A percentile compares a stretch with the other conserved stretches of the same genome.
phyloP scores from a whole-genome alignment of 805 yeast genomes.

The Barnettozyma vustinii region DNA sequence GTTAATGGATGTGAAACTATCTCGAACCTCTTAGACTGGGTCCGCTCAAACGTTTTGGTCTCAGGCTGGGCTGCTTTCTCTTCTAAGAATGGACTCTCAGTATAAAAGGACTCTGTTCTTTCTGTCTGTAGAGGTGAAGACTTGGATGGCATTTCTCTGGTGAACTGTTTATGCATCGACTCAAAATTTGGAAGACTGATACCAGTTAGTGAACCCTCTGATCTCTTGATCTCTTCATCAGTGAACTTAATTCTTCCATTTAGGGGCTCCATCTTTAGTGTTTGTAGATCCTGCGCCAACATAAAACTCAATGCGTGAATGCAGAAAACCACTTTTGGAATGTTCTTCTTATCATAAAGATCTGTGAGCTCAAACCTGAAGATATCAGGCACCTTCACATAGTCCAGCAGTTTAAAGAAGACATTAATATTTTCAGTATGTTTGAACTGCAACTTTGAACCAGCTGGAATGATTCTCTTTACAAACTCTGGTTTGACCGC shows the following conservation, averaged over 20 bases:
- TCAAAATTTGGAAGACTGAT: constrained; percentile 74
- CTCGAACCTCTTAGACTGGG: neutral
- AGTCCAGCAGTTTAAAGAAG: constrained; percentile 66
- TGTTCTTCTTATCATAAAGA: constrained; percentile 82
- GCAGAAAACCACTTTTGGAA: constrained; percentile 92
- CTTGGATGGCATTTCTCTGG: constrained; percentile 19
- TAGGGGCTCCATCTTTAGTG: constrained; percentile 57
- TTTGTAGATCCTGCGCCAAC: constrained; percentile 47
- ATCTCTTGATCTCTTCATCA: constrained; percentile 60
- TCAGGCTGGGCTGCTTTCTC: neutral
- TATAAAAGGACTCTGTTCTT: neutral
- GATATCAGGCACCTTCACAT: constrained; percentile 74
- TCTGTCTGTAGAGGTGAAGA: constrained; percentile 5
- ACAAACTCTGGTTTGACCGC: constrained; percentile 64
- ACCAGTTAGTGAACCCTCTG: constrained; percentile 63
- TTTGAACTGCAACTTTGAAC: constrained; percentile 69
- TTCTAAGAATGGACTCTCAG: constrained; percentile 18
- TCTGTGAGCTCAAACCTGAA: constrained; percentile 91
- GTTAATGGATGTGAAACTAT: neutral
- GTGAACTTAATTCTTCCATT: constrained; percentile 59
- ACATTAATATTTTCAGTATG: constrained; percentile 90
- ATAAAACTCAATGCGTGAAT: constrained; percentile 82
- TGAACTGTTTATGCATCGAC: constrained; percentile 40
- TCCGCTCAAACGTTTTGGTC: neutral
- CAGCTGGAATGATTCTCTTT: constrained; percentile 46